These are phyloP conservation scores for Raphidocelis subcapitata DNA, from an alignment of 139 green algal genomes.

Conservation along the genomic window DNA sequence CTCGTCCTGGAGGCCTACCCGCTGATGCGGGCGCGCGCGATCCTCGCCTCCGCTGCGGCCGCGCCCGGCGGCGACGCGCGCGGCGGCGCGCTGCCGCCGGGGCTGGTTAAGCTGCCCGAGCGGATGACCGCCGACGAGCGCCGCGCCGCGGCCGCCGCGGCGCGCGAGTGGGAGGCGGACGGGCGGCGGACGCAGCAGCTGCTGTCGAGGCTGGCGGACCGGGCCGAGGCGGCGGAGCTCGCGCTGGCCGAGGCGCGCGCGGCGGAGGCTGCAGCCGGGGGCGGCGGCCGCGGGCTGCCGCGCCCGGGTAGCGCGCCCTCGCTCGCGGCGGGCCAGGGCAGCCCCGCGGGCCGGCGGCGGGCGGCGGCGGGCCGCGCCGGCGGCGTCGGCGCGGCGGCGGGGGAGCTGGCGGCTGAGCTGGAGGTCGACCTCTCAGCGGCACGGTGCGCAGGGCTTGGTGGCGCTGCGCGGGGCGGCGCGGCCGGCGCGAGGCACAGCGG, in stretches of 20 bases:
- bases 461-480: too few species aligned
- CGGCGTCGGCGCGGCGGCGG: too few species aligned
- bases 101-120: conserved; percentile 4
- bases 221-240: conserved; percentile 39
- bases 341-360: not conserved
- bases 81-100: too few species aligned
- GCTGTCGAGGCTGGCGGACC: conserved; percentile 7
- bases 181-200: conserved; percentile 2
- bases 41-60: too few species aligned
- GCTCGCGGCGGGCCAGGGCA: not conserved
- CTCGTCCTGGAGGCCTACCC: too few species aligned
- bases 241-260: conserved; percentile 4
- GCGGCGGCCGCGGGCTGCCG: not conserved
- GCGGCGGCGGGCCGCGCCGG: not conserved
- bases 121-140: conserved; percentile 16
- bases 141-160: conserved; percentile 1
- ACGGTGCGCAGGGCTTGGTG: too few species aligned
- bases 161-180: conserved; percentile 13
- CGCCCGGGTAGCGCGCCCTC: too few species aligned
- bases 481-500: too few species aligned
- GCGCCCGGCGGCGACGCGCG: too few species aligned
- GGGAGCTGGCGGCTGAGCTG: too few species aligned
- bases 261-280: conserved; percentile 4
- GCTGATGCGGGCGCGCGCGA: too few species aligned
- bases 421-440: too few species aligned